Conservation (phyloP, 257 asterid species). For the Avicennia marina region DNA sequence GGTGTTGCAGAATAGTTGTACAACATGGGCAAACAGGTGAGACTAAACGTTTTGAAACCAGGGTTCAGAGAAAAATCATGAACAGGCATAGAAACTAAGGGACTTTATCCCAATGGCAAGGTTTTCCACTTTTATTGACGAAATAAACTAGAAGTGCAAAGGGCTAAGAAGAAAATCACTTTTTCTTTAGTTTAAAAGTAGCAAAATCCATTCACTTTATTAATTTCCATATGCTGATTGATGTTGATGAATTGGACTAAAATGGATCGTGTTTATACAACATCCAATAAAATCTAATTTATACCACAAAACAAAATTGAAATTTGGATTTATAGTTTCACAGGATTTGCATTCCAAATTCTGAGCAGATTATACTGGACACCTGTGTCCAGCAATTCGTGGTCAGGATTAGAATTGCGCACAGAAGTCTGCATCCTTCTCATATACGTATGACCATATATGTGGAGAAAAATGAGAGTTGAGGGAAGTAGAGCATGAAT, state of each 20-base stretch:
- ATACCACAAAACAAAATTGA: background rate
- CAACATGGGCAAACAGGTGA: background rate
- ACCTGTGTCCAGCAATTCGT: background rate
- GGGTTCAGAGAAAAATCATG: background rate
- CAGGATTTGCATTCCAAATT: background rate
- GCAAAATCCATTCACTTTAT: too few species aligned
- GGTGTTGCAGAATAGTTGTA: background rate
- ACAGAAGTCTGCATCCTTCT: too few species aligned
- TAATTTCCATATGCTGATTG: background rate
- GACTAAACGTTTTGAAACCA: background rate
- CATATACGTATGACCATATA: too few species aligned
- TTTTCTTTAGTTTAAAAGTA: too few species aligned
- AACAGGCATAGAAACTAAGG: background rate
- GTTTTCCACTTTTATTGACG: background rate
- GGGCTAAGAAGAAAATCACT: background rate
- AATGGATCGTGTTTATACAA: background rate
- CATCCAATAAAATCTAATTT: background rate
- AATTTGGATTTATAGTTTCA: background rate
- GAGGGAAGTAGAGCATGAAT: too few species aligned
- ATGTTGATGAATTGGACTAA: background rate
- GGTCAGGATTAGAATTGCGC: background rate
- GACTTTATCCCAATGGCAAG: background rate
- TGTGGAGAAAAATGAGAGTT: too few species aligned
- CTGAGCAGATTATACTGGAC: background rate
- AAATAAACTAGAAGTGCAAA: background rate